Base-by-base conservation (phyloP, 306 rosid genomes). In the Fragaria ananassa region DNA sequence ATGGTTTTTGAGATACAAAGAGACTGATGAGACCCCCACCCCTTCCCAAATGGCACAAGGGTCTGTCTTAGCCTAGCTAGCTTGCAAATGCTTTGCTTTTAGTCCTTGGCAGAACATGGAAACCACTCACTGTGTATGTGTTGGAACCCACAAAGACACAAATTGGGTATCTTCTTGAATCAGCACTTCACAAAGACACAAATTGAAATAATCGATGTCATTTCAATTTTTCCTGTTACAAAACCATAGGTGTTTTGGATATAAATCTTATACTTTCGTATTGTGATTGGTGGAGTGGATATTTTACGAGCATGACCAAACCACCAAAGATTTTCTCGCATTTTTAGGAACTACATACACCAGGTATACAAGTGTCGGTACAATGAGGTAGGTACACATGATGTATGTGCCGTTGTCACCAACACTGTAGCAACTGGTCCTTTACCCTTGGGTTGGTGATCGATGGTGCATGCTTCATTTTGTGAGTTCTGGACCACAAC, bases 1-100 rank as follows among this genome's bases (percentile, higher is more conserved):
- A 74, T 19, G 44, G 60, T 60, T 34, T 47, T 70, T 41, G 18
- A 44, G 70, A 62, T 19, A 47, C 70, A 74, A 35, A 74, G 70
- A 27, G 41, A 25, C 57, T 58, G 45, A 64, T 64, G 69, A 64
- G 69, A 64, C 14, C 45, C 45, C 44, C 0, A 31, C 44, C 2
- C 23, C 44, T 15, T 23, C 10, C 68, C 77, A 42, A 60, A 74
- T 5, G 57, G 45, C 45, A 74, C 58, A 27, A 44, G 35, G 68
- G 6, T 21, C 2, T 25, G 13, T 34, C 45, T 18, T 35, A 18
- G 34, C 50, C 37, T 72, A 35, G 45, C 76, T n/a, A n/a, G 63
- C 50, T 71, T 53, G 75, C 64, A 71, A 53, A 64, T 31, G 69
- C 69, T 17, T 63, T 35, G 12, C 46, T 37, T 39, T 41, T 7